Evolutionary conservation across 2,329 filamentous ascomycete genomes (phyloP), one percentile per base, ranked within the genome.

Genomic region (Xylaria sp.): DNA sequence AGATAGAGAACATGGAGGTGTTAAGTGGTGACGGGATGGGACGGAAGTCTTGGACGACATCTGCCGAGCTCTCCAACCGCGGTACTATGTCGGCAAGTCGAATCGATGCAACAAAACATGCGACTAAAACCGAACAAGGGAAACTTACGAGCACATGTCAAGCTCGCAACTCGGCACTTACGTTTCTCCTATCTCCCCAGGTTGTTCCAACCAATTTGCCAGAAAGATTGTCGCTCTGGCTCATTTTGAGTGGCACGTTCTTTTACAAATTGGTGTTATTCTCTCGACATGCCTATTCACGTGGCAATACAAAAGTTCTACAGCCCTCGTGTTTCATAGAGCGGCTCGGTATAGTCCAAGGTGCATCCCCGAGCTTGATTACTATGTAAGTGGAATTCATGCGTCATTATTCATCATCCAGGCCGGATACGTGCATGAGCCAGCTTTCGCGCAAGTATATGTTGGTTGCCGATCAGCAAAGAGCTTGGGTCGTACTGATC

Each of bases 21-120:
- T 40, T 36, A 11, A 23, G 49, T 51, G 33, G 13, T 17, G 23
- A 44, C 26, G 33, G 56, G 42, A 46, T 20, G 51, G 46, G 46
- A 48, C 26, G 20, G 33, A n/a, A 38, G 40, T 20, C 42, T 69
- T 60, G 59, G 59, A 62, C 36, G 13, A 63, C 61, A 70, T 70
- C 68, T 70, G 68, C 68, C 68, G 68, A 70, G 49, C 46, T 60
- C 68, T 61, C 68, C 65, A 70, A 65, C 58, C 62, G 53, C 65
- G 36, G 20, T 60, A 36, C 28, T 48, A 66, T 61, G 68, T 66
- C 68, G 68, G 68, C 68, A 70, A 65, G 61, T 68, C 61, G 38
- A 49, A 56, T 59, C n/a, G 40, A 56, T 59, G 56, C 56, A 64
- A 56, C 65, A 17, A 59, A 42, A 56, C 60, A 66, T 63, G 64